Evolutionary conservation across 371 early-diverging fungal genomes (phyloP).

Genomic region (Choanephora cucurbitarum): DNA sequence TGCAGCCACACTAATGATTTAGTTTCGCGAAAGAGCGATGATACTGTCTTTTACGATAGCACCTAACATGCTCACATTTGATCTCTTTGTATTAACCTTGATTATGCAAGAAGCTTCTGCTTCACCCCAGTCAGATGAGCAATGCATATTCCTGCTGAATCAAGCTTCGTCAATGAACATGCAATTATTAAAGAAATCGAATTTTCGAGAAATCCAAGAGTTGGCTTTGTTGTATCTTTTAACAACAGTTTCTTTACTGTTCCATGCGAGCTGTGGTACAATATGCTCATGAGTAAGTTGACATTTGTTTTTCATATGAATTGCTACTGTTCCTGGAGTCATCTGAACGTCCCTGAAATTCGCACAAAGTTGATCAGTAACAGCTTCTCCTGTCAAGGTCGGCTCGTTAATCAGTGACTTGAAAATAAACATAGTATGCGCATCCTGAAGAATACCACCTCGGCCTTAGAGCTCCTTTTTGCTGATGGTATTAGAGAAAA

Average conservation of each 20-base stretch:
- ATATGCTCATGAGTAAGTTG: conserved; percentile 12
- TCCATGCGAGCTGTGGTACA: conserved; percentile 5
- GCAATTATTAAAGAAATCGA: conserved; percentile 12
- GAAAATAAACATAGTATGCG: conserved; percentile 9
- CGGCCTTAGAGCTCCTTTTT: conserved; percentile 4
- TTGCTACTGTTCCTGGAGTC: conserved; percentile 10
- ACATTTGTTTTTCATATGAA: conserved; percentile 9
- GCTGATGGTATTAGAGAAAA: conserved; percentile 1
- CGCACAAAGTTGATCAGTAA: conserved; percentile 10
- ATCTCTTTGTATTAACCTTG: conserved; percentile 6
- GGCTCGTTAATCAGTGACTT: conserved; percentile 7
- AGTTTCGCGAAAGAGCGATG: conserved; percentile 1
- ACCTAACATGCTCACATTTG: conserved; percentile 8
- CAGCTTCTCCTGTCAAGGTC: conserved; percentile 16
- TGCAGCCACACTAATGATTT: not conserved
- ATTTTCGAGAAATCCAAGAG: conserved; percentile 2
- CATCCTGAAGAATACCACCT: conserved; percentile 1
- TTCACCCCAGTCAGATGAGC: conserved; percentile 7
- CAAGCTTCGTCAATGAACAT: conserved; percentile 16
- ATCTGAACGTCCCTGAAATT: conserved; percentile 11
- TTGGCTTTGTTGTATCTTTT: conserved; percentile 2
- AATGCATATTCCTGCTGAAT: conserved; percentile 11
- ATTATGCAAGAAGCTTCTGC: conserved; percentile 3
- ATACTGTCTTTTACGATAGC: not conserved
- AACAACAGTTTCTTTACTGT: conserved; percentile 10